Conservation (phyloP, 306 rosid genomes). For the Cicer cuneatum region DNA sequence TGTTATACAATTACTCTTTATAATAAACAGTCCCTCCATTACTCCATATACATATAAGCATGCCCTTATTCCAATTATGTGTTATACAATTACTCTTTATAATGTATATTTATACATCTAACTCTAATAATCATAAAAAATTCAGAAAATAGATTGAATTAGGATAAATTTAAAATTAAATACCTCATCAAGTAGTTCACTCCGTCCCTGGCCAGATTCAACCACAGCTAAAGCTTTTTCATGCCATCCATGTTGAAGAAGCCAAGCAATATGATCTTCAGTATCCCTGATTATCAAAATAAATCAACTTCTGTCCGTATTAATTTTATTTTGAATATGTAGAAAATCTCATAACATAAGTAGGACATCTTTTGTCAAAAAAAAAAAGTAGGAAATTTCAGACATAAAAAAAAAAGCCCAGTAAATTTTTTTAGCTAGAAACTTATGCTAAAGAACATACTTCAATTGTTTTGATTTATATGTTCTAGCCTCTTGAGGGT, state of each 20-base stretch:
- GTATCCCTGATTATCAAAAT: conserved; percentile 75
- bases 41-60: conserved; percentile 4
- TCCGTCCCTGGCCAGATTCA: conserved; percentile 94
- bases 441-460: conserved; percentile 8
- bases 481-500: conserved; percentile 20
- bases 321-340: conserved; percentile 13
- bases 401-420: conserved; percentile 2
- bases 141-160: conserved; percentile 32
- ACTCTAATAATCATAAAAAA: conserved; percentile 14
- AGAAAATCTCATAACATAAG: conserved; percentile 21
- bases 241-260: conserved; percentile 95
- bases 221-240: conserved; percentile 98
- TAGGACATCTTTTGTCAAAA: background rate
- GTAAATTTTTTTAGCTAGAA: conserved; percentile 7
- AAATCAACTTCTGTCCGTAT: conserved; percentile 41
- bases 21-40: background rate
- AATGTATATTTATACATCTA: conserved; percentile 32
- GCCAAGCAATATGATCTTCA: conserved; percentile 98
- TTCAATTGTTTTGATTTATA: conserved; percentile 15
- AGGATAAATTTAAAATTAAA: conserved; percentile 27
- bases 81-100: background rate
- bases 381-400: conserved; percentile 10
- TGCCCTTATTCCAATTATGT: conserved; percentile 29
- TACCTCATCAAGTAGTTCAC: conserved; percentile 97
- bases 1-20: background rate